Conservation (phyloP, 495 filamentous ascomycete species). For the Venustampulla echinocandica region DNA sequence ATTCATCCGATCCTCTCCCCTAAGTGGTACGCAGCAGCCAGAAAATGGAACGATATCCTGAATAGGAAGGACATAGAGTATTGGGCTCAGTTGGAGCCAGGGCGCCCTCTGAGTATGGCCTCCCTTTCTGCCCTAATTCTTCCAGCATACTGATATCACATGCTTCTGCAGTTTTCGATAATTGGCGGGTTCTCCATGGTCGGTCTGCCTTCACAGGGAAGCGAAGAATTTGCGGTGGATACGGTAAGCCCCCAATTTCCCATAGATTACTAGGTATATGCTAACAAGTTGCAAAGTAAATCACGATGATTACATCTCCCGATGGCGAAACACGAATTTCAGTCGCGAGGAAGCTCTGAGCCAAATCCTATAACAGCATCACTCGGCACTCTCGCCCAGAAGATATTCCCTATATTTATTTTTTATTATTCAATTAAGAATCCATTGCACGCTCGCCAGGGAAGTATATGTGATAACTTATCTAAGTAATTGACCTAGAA, state of each 20-base stretch:
- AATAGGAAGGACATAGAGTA: constrained; percentile 46
- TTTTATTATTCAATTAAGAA: too few species aligned
- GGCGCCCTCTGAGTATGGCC: constrained; percentile 61
- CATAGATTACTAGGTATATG: constrained; percentile 8
- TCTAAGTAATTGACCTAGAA: too few species aligned
- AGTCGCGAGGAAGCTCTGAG: constrained; percentile 45
- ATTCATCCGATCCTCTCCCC: constrained; percentile 32
- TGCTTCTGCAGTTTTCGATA: constrained; percentile 65
- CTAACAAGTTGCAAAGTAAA: constrained; percentile 48
- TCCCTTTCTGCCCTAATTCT: constrained; percentile 2
- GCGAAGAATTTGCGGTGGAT: constrained; percentile 80
- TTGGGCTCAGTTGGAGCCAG: constrained; percentile 71
- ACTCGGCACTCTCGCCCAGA: too few species aligned
- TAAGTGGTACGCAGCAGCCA: constrained; percentile 71
- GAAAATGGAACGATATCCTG: constrained; percentile 54
- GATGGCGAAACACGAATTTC: constrained; percentile 63
- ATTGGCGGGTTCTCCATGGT: constrained; percentile 90
- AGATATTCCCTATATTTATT: too few species aligned
- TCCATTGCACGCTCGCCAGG: too few species aligned
- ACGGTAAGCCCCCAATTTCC: constrained; percentile 49
- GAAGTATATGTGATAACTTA: too few species aligned
- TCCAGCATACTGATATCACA: not conserved
- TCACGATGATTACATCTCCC: constrained; percentile 77
- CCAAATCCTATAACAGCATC: constrained; percentile 23
- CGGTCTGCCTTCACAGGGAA: constrained; percentile 71